These are phyloP conservation scores for Cyberlindnera americana DNA, from an alignment of 805 yeast species.

Conservation along the genomic window DNA sequence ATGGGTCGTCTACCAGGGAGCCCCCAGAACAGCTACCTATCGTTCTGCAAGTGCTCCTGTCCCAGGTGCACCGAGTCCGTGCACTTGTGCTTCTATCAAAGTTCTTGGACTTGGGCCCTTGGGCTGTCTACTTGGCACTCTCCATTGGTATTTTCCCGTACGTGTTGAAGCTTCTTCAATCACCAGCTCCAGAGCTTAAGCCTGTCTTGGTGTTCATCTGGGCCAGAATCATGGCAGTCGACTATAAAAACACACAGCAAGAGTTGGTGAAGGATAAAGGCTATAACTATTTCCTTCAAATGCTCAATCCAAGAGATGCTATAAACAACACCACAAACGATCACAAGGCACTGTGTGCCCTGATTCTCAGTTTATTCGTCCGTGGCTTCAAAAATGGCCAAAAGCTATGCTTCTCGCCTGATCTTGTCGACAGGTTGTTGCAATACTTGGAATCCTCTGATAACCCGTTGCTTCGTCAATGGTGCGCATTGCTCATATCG, in stretches of 20 bases:
- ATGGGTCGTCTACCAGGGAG: slow-evolving; percentile 75
- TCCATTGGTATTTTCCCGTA: slow-evolving; percentile 97
- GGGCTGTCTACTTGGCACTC: slow-evolving; percentile 92
- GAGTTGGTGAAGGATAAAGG: slow-evolving; percentile 92
- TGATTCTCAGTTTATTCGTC: slow-evolving; percentile 80
- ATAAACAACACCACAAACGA: slow-evolving; percentile 41
- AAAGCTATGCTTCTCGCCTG: slow-evolving; percentile 70
- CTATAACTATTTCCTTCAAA: slow-evolving; percentile 78
- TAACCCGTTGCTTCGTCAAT: slow-evolving; percentile 83
- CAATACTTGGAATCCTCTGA: slow-evolving; percentile 68
- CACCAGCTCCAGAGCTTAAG: slow-evolving; percentile 92
- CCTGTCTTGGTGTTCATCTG: slow-evolving; percentile 94
- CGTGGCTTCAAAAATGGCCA: slow-evolving; percentile 80
- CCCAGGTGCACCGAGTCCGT: slow-evolving; percentile 90
- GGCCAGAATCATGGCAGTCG: slow-evolving; percentile 98
- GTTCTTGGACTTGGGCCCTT: slow-evolving; percentile 91
- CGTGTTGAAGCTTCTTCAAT: slow-evolving; percentile 81
- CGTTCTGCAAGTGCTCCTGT: slow-evolving; percentile 84
- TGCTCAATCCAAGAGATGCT: slow-evolving; percentile 49
- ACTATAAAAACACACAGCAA: slow-evolving; percentile 82
- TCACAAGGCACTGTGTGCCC: slow-evolving; percentile 94
- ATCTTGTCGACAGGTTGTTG: slow-evolving; percentile 64
- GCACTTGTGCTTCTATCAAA: slow-evolving; percentile 81
- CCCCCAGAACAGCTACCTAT: slow-evolving; percentile 97
- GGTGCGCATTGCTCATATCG: slow-evolving; percentile 81